A percentile compares a stretch with the other conserved stretches of the same genome.
Conservation (phyloP, 2,329 filamentous ascomycete genomes). For the Xylaria sp. region DNA sequence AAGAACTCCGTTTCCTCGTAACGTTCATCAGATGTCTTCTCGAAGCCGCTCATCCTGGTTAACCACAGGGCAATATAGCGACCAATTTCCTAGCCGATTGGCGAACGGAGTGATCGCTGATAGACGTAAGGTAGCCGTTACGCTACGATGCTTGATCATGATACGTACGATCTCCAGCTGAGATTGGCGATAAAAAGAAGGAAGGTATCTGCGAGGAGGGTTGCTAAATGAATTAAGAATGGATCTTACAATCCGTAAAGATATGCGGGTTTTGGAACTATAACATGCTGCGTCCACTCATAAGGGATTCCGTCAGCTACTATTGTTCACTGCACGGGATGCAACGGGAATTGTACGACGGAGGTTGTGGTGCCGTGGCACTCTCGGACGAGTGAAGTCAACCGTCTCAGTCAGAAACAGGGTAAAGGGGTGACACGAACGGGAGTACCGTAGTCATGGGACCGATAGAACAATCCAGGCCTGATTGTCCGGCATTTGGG, state of each 20-base stretch:
- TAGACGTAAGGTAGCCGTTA: constrained; percentile 5
- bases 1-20: background rate
- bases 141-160: background rate
- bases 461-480: constrained; percentile 33
- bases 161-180: constrained; percentile 16
- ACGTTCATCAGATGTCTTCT: background rate
- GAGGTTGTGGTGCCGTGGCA: constrained; percentile 11
- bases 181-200: constrained; percentile 6
- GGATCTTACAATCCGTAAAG: constrained; percentile 18
- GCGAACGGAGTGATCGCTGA: background rate
- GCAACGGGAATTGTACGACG: constrained; percentile 9
- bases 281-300: constrained; percentile 6
- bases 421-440: constrained; percentile 20
- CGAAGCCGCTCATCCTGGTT: constrained; percentile 10
- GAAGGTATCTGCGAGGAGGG: constrained; percentile 30
- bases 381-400: constrained; percentile 6
- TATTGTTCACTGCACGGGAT: constrained; percentile 4
- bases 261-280: constrained; percentile 10
- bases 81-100: constrained; percentile 12
- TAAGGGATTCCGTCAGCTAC: constrained; percentile 11
- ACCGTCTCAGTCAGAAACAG: constrained; percentile 17
- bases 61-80: constrained; percentile 7
- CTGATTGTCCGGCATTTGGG: constrained; percentile 25
- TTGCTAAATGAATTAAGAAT: constrained; percentile 12
- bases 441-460: constrained; percentile 32